phyloP scores from a whole-genome alignment of 331 rosid genomes.

The Quercus phellos region DNA sequence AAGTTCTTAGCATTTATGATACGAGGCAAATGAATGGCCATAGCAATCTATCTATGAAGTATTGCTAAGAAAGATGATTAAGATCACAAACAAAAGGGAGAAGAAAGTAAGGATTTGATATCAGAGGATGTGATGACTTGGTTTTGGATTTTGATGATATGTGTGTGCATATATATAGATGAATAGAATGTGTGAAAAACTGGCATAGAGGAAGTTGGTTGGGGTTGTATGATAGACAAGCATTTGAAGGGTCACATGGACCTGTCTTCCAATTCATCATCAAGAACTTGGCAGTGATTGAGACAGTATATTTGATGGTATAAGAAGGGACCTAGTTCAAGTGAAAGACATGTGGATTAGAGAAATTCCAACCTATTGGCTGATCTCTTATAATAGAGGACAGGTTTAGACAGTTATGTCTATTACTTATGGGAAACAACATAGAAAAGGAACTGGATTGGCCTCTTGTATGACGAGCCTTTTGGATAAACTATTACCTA shows the following conservation, averaged over 20 bases:
- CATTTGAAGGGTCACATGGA: slow-evolving; percentile 7
- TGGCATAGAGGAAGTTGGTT: no score
- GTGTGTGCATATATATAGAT: no score
- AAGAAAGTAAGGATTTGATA: neutral
- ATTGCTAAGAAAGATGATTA: neutral
- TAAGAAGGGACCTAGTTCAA: neutral
- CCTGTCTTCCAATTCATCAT: neutral
- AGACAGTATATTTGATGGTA: neutral
- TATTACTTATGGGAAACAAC: no score
- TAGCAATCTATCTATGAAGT: neutral
- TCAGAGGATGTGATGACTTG: neutral
- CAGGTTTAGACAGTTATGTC: no score
- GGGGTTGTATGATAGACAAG: no score
- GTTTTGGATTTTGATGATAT: neutral
- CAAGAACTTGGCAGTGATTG: slow-evolving; percentile 2
- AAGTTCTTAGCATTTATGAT: neutral
- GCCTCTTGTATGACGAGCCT: no score
- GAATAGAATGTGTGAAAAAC: neutral
- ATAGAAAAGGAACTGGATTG: no score
- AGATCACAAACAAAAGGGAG: neutral
- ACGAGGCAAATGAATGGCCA: neutral
- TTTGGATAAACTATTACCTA: no score
- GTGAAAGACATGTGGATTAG: neutral
- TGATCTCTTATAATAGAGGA: no score
- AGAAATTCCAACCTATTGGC: no score